Percentiles rank a stretch among this genome's conserved stretches.
Evolutionary conservation across 768 basidiomycete species (phyloP).

Genomic region (Tubosaeta sp.): DNA sequence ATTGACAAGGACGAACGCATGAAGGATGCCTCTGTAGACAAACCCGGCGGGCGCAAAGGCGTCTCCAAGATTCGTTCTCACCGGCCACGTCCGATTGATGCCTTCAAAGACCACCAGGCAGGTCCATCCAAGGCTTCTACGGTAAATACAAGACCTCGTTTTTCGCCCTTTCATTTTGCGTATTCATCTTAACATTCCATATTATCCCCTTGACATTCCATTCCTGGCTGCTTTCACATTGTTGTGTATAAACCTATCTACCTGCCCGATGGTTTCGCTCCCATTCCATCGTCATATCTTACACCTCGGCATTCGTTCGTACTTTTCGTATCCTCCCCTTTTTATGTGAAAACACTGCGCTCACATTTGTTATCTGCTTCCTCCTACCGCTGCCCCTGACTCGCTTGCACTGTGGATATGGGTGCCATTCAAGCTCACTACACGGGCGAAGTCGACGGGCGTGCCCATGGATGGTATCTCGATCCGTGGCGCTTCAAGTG

Average conservation of each 20-base stretch:
- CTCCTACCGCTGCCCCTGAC: conserved; percentile 24
- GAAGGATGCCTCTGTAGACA: conserved; percentile 62
- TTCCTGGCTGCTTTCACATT: conserved; percentile 12
- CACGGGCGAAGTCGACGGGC: conserved; percentile 34
- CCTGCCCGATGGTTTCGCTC: conserved; percentile 10
- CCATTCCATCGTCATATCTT: conserved; percentile 11
- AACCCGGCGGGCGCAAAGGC: conserved; percentile 70
- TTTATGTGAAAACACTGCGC: conserved; percentile 29
- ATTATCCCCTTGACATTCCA: conserved; percentile 11
- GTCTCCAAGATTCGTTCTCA: conserved; percentile 58
- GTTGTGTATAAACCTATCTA: conserved; percentile 17
- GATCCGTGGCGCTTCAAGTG: conserved; percentile 62
- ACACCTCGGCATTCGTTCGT: conserved; percentile 5
- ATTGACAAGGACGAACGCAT: conserved; percentile 74
- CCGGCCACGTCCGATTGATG: conserved; percentile 57
- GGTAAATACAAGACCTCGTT: conserved; percentile 61
- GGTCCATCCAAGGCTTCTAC: conserved; percentile 47
- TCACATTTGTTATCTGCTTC: conserved; percentile 35
- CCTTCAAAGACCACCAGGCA: conserved; percentile 45
- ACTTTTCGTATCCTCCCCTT: conserved; percentile 7
- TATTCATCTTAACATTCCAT: conserved; percentile 29
- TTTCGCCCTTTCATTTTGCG: conserved; percentile 20
- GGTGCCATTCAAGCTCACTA: conserved; percentile 35
- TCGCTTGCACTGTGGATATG: conserved; percentile 18
- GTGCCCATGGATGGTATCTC: conserved; percentile 49